Evolutionary conservation across 208 protist genomes (phyloP), one percentile per base, ranked within the genome.

Genomic region (Lotmaria passim): DNA sequence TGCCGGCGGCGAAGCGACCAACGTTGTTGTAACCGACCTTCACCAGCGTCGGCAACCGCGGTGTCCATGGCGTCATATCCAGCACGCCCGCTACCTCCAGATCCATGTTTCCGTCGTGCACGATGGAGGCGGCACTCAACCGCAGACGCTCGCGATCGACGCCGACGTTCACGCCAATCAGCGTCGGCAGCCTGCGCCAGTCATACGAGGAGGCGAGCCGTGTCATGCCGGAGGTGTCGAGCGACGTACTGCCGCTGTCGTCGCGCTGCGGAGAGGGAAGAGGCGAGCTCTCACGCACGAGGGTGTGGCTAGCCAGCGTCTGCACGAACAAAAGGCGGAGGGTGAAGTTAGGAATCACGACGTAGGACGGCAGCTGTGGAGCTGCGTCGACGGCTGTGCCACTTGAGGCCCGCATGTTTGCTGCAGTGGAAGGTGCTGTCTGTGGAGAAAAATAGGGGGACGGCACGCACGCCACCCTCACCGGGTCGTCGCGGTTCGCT

Each of bases 11-110:
- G 17, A 90, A 41, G 41, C 82, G 76, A 10, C 86, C 79, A 11
- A 78, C 61, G 53, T 89, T 91, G 61, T 91, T 92, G 64, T 81
- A 86, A 21, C 89, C 89, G 15, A 94, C 21, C 65, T 83, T 81
- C 48, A 94, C 36, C 60, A 88, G 51, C 11, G 86, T 89, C n/a
- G 86, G 89, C 51, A 75, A 87, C 17, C 56, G 56, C 14, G 74
- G 74, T 59, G 84, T 75, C 51, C 83, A 57, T n/a, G 89, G 78
- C 19, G 84, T 91, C 38, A 69, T 47, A 34, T 94, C 89, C 28
- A 87, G 33, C 64, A 86, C 73, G 26, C 65, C 71, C 28, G 89
- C 86, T 28, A 79, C 65, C 73, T 94, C 84, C 36, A 92, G 78
- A 60, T 94, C 86, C 14, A 76, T 52, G 8, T 73, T 64, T 3